Base-by-base conservation (phyloP, 1,139 yeast species). In the Kodamaea alishanica region DNA sequence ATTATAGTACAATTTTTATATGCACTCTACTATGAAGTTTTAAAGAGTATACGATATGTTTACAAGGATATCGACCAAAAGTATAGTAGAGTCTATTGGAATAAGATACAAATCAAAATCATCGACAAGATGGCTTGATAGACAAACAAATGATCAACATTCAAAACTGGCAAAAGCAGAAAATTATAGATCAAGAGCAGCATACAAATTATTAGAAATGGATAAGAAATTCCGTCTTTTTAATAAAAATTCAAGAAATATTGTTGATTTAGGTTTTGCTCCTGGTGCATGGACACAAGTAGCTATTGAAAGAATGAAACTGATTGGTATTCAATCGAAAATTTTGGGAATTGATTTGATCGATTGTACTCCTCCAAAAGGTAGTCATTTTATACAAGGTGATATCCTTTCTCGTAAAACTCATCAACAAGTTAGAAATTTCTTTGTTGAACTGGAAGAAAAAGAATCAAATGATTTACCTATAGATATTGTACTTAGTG, bases 141-240 rank as follows among this genome's bases (percentile, higher is more conserved):
- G 97, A 41, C 94, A 85, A 46, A 60, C 64, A 28, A 68, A 62
- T 20, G 97, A 89, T 58, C 67, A 55, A 32, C 87, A 70, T 58
- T 72, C 88, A 3, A 70, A 75, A 39, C 80, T 81, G 47, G 89
- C 96, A 5, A 80, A 77, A 52, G 64, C 66, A 8, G 72, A 75
- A 36, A 76, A 84, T 43, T 77, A 77, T 49, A 73, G 82, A 49
- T 88, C 97, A 2, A 65, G 98, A 35, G 98, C 98, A 0, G 97
- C 97, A 0, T 90, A 78, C 65, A 92, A 92, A 56, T 67, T 92
- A 31, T 58, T 80, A 15, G 88, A 84, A 55, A 70, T 92, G 26
- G 81, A 89, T 56, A 69, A 79, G 25, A 79, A 75, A 53, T 84
- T 71, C 60, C 63, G 67, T 24, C 46, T 92, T 2, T 81, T 92